Percentiles rank a stretch among this genome's conserved stretches.
phyloP scores from a whole-genome alignment of 495 filamentous ascomycete genomes.

The Saxispiralis lemnorum region DNA sequence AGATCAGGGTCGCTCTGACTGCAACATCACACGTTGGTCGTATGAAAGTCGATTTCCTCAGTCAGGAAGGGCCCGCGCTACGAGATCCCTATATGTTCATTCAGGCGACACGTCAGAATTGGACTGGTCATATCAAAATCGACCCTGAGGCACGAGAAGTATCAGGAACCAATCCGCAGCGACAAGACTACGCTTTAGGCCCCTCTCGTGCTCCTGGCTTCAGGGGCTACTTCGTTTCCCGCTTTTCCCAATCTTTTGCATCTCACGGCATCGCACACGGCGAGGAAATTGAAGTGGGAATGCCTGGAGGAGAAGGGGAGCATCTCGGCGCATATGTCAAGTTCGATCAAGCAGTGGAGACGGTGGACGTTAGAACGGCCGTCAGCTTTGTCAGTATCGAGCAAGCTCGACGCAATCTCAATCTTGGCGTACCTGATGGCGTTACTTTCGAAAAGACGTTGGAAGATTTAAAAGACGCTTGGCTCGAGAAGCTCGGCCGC shows the following conservation, averaged over 20 bases:
- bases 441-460: constrained; percentile 7
- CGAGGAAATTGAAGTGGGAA: not conserved
- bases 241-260: constrained; percentile 12
- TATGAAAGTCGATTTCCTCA: constrained; percentile 5
- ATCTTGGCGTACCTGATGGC: constrained; percentile 8
- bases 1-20: constrained; percentile 11
- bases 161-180: constrained; percentile 12
- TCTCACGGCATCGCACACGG: constrained; percentile 5
- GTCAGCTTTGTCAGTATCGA: constrained; percentile 14
- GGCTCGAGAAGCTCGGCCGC: constrained; percentile 14
- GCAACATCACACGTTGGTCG: constrained; percentile 13
- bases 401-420: constrained; percentile 10
- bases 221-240: constrained; percentile 13
- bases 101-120: constrained; percentile 12
- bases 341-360: not conserved
- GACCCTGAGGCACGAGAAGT: constrained; percentile 7
- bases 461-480: constrained; percentile 10
- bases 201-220: constrained; percentile 11
- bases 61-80: not conserved
- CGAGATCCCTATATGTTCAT: constrained; percentile 8
- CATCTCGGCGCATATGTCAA: constrained; percentile 12
- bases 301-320: constrained; percentile 1
- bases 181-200: constrained; percentile 12
- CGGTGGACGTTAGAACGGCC: constrained; percentile 10
- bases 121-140: constrained; percentile 12